Conservation (phyloP, 257 asterid species). For the Paraleonurus japonicus region DNA sequence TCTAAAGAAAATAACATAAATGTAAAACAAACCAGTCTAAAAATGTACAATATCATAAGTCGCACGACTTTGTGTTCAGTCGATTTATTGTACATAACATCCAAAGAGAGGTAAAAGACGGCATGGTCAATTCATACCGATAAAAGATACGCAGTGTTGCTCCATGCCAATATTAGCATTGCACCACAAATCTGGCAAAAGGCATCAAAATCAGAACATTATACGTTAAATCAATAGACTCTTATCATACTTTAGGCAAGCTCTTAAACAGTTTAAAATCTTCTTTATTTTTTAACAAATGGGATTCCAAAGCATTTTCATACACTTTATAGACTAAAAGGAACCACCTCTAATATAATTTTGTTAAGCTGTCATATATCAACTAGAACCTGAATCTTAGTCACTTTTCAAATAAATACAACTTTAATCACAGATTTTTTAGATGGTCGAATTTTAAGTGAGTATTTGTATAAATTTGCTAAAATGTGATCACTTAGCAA, state of each 20-base stretch:
- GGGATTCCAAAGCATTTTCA: too few species aligned
- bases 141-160: not conserved
- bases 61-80: constrained; percentile 20
- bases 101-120: constrained; percentile 7
- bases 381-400: not conserved
- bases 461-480: not conserved
- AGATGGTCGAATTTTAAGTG: not conserved
- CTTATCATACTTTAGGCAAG: not conserved
- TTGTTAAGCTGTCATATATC: not conserved
- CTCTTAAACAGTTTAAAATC: too few species aligned
- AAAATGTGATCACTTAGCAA: not conserved
- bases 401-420: not conserved
- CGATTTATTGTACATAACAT: constrained; percentile 33
- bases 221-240: not conserved
- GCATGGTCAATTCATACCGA: constrained; percentile 4
- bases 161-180: constrained; percentile 20
- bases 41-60: constrained; percentile 7
- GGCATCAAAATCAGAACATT: not conserved
- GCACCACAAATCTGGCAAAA: constrained; percentile 23
- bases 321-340: too few species aligned
- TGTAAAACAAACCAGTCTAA: not conserved
- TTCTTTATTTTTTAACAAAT: too few species aligned
- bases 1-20: not conserved
- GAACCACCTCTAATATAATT: too few species aligned
- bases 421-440: not conserved